Percentiles rank a stretch among this genome's conserved stretches.
These are phyloP conservation scores for Podila clonocystis DNA, from an alignment of 192 early-diverging fungal genomes.

Conservation along the genomic window DNA sequence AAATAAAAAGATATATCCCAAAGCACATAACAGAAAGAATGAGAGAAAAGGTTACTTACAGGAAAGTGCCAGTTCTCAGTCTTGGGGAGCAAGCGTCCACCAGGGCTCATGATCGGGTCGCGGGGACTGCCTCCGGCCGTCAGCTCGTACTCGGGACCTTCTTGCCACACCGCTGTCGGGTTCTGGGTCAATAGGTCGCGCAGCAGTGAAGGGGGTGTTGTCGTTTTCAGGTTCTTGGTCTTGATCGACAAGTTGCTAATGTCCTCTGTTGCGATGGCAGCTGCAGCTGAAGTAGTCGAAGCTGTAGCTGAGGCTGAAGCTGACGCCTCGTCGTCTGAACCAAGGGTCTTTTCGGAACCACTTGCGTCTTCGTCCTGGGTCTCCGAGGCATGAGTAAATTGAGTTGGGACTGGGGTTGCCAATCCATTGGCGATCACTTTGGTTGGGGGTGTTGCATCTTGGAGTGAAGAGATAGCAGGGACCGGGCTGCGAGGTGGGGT, in stretches of 20 bases:
- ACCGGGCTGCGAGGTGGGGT: neutral
- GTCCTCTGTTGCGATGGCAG: neutral
- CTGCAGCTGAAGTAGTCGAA: neutral
- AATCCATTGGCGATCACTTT: no score
- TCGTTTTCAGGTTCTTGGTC: conserved; percentile 19
- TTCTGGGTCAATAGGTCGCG: conserved; percentile 15
- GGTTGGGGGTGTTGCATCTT: no score
- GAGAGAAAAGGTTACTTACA: conserved; percentile 9
- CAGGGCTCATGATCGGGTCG: conserved; percentile 44
- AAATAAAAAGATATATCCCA: no score
- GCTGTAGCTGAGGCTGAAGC: neutral
- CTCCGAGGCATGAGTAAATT: no score
- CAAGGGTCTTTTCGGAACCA: neutral
- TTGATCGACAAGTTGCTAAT: conserved; percentile 19
- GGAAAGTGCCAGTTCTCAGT: conserved; percentile 47
- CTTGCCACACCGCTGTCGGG: conserved; percentile 28
- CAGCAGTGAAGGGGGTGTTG: conserved; percentile 19
- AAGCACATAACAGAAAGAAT: neutral
- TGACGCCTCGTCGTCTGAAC: no score
- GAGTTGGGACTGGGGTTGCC: no score
- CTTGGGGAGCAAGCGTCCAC: conserved; percentile 31
- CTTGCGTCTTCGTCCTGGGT: no score
- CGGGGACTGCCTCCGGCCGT: conserved; percentile 44
- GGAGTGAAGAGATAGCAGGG: neutral
- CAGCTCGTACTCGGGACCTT: conserved; percentile 36